Base-by-base conservation (phyloP, 257 asterid species). In the Solanum clarkiae region DNA sequence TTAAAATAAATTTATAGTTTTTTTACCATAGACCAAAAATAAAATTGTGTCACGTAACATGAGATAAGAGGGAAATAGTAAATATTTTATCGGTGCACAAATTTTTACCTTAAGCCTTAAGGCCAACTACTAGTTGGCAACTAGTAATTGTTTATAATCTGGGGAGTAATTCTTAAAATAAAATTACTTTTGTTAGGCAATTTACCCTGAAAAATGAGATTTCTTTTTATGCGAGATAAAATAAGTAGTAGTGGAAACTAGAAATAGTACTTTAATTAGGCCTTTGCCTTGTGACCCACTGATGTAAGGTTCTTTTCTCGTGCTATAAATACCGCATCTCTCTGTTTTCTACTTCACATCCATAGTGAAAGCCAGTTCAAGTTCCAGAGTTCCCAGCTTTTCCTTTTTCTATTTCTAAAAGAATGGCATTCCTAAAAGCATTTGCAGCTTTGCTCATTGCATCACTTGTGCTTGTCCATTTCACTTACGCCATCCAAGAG, bases 401-500 rank as follows among this genome's bases (percentile, higher is more conserved):
- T 20, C 14, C n/a, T 77, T 3, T 45, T 20, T 60, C 6, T 12
- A 3, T 47, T 5, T 12, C 29, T 47, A 15, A 20, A 74, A 59
- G 29, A 42, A 87, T 87, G 88, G 80, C 90, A 44, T 42, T 20
- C 62, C 62, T 14, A n/a, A 85, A 42, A 83, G 71, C 84, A 13
- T 17, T 49, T 68, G 85, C 85, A 55, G n/a, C 59, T 40, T 14
- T 82, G 70, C 24, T 85, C 9, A 68, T 88, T 36, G 32, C 74
- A 24, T 40, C 63, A 60, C 80, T 88, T 84, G 65, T 85, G 55
- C 72, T 88, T 22, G 55, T 68, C 85, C 88, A 79, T 47, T 60
- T 85, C 86, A 75, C 81, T 24, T 55, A 80, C 57, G 88, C 90
- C 72, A 70, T 75, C 80, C 69, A 55, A 87, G 68, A 69, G 87